These are phyloP conservation scores for Ceratocystis colombiana DNA, from an alignment of 2,329 filamentous ascomycete genomes.

Conservation along the genomic window DNA sequence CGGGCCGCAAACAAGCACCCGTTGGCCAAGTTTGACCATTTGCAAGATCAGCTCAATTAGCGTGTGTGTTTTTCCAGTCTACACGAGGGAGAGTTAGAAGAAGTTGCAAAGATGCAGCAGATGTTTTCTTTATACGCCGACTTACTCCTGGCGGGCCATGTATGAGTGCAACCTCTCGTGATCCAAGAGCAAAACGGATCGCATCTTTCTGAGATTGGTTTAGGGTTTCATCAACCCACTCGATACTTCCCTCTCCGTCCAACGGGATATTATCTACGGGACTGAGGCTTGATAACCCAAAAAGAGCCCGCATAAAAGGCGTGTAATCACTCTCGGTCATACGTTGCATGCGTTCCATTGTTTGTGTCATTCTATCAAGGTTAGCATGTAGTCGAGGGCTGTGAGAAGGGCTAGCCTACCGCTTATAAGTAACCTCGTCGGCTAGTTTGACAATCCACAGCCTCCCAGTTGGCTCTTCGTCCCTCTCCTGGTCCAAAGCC, in stretches of 20 bases:
- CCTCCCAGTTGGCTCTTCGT: slow-evolving; percentile 37
- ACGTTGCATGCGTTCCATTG: slow-evolving; percentile 50
- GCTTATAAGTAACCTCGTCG: slow-evolving; percentile 56
- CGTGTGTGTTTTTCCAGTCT: slow-evolving; percentile 94
- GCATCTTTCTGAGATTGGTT: slow-evolving; percentile 60
- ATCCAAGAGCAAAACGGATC: slow-evolving; percentile 71
- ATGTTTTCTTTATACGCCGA: slow-evolving; percentile 20
- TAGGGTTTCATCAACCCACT: slow-evolving; percentile 52
- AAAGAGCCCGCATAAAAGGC: slow-evolving; percentile 51
- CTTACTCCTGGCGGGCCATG: slow-evolving; percentile 79
- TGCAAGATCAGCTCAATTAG: slow-evolving; percentile 94
- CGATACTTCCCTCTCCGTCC: slow-evolving; percentile 35
- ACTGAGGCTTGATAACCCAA: slow-evolving; percentile 47
- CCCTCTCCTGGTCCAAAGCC: slow-evolving; percentile 51
- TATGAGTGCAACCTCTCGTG: slow-evolving; percentile 74
- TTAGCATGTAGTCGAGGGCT: slow-evolving; percentile 28
- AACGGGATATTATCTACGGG: slow-evolving; percentile 33
- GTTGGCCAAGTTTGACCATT: slow-evolving; percentile 59
- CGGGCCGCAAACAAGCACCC: slow-evolving; percentile 86
- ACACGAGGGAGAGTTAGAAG: slow-evolving; percentile 23
- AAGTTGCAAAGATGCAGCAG: too few relatives aligned
- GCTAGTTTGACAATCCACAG: slow-evolving; percentile 59
- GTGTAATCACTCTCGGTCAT: slow-evolving; percentile 51
- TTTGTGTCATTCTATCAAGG: slow-evolving; percentile 44
- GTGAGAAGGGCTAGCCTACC: slow-evolving; percentile 33